Evolutionary conservation across 2,329 filamentous ascomycete genomes (phyloP).

Genomic region (Aspergillus melleus): DNA sequence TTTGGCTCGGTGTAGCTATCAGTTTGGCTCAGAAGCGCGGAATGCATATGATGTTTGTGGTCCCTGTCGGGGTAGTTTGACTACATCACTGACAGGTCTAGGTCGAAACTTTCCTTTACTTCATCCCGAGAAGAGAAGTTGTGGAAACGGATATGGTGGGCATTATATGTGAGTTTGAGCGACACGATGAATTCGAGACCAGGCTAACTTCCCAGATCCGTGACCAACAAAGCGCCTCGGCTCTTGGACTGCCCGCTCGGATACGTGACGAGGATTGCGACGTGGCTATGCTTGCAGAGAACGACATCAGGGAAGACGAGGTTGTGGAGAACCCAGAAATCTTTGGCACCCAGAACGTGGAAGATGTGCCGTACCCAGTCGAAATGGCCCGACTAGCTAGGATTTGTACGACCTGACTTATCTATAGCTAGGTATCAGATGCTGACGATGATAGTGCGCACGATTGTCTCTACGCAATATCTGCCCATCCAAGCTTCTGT

Average conservation of each 20-base stretch:
- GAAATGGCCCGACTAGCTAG: constrained; percentile 43
- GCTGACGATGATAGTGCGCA: constrained; percentile 1
- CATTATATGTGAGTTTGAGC: constrained; percentile 44
- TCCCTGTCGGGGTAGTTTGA: neutral
- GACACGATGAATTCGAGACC: neutral
- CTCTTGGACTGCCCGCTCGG: constrained; percentile 47
- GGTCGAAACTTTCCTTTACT: constrained; percentile 33
- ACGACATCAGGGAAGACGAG: constrained; percentile 40
- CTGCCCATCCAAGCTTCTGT: constrained; percentile 25
- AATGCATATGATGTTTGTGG: constrained; percentile 36
- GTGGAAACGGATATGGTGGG: constrained; percentile 56
- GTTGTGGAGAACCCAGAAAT: constrained; percentile 22
- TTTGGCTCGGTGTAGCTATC: constrained; percentile 54
- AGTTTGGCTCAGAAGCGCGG: constrained; percentile 52
- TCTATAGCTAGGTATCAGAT: neutral
- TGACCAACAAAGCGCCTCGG: constrained; percentile 50
- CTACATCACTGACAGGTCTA: constrained; percentile 9
- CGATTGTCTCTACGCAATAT: constrained; percentile 41
- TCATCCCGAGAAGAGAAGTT: constrained; percentile 37
- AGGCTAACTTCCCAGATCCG: constrained; percentile 34
- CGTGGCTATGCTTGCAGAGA: constrained; percentile 38
- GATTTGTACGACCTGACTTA: constrained; percentile 26
- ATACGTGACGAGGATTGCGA: constrained; percentile 54
- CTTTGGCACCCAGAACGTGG: constrained; percentile 33
- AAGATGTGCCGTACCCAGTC: constrained; percentile 35